Base-by-base conservation (phyloP, 163 green algal species). In the Chlamydomonas reinhardtii region DNA sequence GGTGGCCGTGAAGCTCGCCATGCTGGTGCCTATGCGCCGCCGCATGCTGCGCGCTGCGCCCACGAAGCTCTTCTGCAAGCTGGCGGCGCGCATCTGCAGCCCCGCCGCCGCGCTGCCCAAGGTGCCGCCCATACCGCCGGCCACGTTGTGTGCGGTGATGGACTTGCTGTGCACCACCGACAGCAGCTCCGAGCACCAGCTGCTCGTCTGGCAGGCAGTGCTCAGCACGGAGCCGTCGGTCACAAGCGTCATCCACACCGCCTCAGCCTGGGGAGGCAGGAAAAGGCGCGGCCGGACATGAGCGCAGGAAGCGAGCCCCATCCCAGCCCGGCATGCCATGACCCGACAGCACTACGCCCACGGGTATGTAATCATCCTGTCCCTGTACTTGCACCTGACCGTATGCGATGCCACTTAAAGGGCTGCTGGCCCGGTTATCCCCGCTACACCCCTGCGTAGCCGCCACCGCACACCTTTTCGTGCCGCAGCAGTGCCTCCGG, bases 401-500 rank as follows among this genome's bases (percentile, higher is more conserved):
- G n/a, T n/a, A n/a, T n/a, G 39, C 39, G 5, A 5, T 8, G 8
- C 39, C 39, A 48, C 39, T 48, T 48, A 5, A 5, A 48, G 39
- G 39, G 39, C 8, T 8, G 39, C 39, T 48, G 39, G 39, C 39
- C 39, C n/a, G n/a, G n/a, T n/a, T n/a, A n/a, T n/a, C n/a, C n/a
- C n/a, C n/a, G n/a, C n/a, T n/a, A n/a, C n/a, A n/a, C n/a, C n/a
- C n/a, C n/a, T n/a, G n/a, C n/a, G n/a, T n/a, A n/a, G n/a, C n/a
- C n/a, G n/a, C n/a, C n/a, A n/a, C n/a, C n/a, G n/a, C n/a, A 2
- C 34, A 72, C 79, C 79, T 78, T 74, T 31, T 86, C 79, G 69
- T 86, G 79, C 24, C 69, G 52, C 59, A 87, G 71, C 37, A 87
- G 43, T 62, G 52, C 71, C 64, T 87, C 71, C 0, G 81, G 81